Percentiles rank a stretch among this genome's conserved stretches.
Conservation (phyloP, 805 yeast species). For the Candida glaebosa region DNA sequence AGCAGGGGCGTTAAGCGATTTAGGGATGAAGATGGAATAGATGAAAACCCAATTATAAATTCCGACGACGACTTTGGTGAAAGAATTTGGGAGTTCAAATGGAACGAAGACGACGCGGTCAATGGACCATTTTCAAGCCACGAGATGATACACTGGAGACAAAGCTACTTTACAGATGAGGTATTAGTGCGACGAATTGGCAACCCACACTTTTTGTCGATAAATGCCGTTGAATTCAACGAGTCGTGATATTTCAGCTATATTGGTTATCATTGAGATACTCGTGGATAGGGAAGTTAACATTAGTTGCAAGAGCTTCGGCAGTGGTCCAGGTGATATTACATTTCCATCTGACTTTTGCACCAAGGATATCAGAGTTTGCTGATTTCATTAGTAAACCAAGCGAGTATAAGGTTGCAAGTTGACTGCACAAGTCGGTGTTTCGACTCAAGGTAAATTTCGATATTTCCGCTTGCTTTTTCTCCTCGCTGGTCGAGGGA, state of each 20-base stretch:
- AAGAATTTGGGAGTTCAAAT: slow-evolving; percentile 37
- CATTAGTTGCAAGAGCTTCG: slow-evolving; percentile 55
- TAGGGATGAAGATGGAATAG: slow-evolving; percentile 13
- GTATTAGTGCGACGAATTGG: slow-evolving; percentile 40
- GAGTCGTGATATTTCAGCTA: background rate
- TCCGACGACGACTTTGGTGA: slow-evolving; percentile 23
- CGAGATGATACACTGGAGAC: slow-evolving; percentile 57
- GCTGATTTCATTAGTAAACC: slow-evolving; percentile 45
- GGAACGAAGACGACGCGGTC: slow-evolving; percentile 37
- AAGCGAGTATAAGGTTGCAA: slow-evolving; percentile 57
- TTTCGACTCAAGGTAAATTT: slow-evolving; percentile 37
- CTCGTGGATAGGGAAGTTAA: slow-evolving; percentile 62
- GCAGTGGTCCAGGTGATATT: slow-evolving; percentile 69
- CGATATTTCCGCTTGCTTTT: slow-evolving; percentile 29
- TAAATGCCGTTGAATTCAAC: slow-evolving; percentile 21
- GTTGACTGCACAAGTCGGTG: slow-evolving; percentile 50
- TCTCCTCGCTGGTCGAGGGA: slow-evolving; percentile 32
- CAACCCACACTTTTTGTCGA: slow-evolving; percentile 20
- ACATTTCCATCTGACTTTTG: slow-evolving; percentile 74
- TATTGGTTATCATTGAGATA: slow-evolving; percentile 39
- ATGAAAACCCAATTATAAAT: slow-evolving; percentile 6
- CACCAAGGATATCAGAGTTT: slow-evolving; percentile 54
- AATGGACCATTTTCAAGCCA: slow-evolving; percentile 49
- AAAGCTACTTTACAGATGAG: slow-evolving; percentile 43
- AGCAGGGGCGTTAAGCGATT: slow-evolving; percentile 17